These are phyloP conservation scores for Solanum acaule DNA, from an alignment of 257 asterid species.

Conservation along the genomic window DNA sequence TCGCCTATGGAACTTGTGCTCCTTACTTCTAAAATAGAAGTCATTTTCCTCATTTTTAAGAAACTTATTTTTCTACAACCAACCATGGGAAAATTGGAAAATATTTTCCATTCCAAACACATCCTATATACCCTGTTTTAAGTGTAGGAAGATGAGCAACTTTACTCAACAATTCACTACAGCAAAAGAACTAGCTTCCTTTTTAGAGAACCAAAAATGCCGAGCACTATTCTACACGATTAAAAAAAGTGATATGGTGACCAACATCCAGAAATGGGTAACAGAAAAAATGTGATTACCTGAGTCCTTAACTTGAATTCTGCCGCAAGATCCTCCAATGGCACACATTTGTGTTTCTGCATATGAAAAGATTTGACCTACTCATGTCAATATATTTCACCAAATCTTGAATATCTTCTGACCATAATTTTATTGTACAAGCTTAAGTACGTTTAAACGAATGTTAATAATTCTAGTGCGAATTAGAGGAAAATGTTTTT, in stretches of 20 bases:
- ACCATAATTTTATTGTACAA: neutral
- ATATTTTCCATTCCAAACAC: neutral
- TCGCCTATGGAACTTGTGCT: neutral
- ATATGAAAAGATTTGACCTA: neutral
- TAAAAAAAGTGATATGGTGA: neutral
- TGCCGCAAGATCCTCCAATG: constrained; percentile 95
- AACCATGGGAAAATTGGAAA: neutral
- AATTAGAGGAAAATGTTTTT: neutral
- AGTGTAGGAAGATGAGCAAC: neutral
- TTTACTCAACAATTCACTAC: neutral
- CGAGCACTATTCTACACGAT: neutral
- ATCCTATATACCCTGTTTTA: neutral
- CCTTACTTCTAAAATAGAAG: neutral
- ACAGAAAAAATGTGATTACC: constrained; percentile 27
- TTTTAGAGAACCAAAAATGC: neutral
- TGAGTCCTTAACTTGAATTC: constrained; percentile 95
- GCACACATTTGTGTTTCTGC: constrained; percentile 92
- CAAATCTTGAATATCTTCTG: neutral
- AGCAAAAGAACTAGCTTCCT: neutral
- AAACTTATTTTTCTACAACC: neutral
- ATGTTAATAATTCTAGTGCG: neutral
- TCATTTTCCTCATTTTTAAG: neutral
- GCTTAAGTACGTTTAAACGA: neutral
- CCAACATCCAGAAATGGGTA: neutral
- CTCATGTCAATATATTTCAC: neutral